Conservation (phyloP, 148 eudicot species). For the Cornus florida region DNA sequence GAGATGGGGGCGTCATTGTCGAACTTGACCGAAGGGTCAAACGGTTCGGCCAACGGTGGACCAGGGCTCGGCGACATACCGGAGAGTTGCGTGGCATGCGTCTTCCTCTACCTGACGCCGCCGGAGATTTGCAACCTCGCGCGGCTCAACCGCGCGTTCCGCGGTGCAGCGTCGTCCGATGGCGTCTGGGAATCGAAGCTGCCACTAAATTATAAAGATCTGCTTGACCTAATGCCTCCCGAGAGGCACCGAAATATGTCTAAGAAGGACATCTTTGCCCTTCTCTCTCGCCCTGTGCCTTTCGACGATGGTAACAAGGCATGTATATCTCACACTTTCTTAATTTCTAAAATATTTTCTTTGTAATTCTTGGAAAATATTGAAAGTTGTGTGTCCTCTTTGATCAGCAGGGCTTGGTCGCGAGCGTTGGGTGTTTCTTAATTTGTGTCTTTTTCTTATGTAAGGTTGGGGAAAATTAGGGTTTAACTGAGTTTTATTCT, state of each 20-base stretch:
- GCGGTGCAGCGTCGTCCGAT: constrained; percentile 88
- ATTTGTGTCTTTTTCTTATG: not conserved
- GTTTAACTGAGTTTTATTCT: not conserved
- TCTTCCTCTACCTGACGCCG: constrained; percentile 73
- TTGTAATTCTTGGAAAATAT: not conserved
- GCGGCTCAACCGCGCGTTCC: constrained; percentile 83
- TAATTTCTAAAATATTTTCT: not conserved
- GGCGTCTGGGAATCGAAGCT: constrained; percentile 83
- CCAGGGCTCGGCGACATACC: constrained; percentile 90
- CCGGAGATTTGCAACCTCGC: constrained; percentile 94
- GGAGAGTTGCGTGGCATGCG: constrained; percentile 89
- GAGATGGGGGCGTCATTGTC: constrained; percentile 20
- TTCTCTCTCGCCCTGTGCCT: constrained; percentile 55
- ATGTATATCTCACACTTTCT: not conserved
- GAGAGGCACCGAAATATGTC: constrained; percentile 34
- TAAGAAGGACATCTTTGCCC: constrained; percentile 74
- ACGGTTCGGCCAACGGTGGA: constrained; percentile 23
- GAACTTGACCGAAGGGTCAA: constrained; percentile 15
- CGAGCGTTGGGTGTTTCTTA: not conserved
- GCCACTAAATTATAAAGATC: constrained; percentile 58
- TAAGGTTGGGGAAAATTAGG: not conserved
- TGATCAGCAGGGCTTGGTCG: not conserved
- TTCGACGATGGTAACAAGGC: constrained; percentile 73
- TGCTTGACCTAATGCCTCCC: constrained; percentile 50
- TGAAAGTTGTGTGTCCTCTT: too few species aligned